A percentile compares a stretch with the other conserved stretches of the same genome.
phyloP scores from a whole-genome alignment of 345 rosid genomes.

The Gynandropsis gynandra region DNA sequence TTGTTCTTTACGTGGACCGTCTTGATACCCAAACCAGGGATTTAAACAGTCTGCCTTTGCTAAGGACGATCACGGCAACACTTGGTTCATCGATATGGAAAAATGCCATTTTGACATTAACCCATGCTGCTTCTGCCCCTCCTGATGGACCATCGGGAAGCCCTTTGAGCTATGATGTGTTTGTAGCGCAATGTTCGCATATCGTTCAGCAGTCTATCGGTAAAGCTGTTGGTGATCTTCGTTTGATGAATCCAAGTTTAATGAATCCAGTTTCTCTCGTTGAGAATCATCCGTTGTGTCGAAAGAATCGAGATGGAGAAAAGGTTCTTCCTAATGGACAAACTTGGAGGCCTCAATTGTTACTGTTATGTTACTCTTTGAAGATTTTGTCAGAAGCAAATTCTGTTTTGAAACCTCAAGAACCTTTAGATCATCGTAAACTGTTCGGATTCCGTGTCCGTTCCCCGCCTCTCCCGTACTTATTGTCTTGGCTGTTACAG shows the following conservation, averaged over 20 bases:
- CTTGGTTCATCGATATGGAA: constrained; percentile 74
- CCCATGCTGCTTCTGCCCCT: constrained; percentile 91
- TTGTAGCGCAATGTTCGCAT: constrained; percentile 87
- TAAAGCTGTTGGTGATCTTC: constrained; percentile 85
- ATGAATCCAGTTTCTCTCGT: constrained; percentile 89
- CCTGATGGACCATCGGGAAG: constrained; percentile 93
- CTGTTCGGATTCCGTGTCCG: constrained; percentile 84
- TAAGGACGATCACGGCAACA: constrained; percentile 46
- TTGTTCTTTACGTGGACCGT: constrained; percentile 74
- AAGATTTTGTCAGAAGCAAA: constrained; percentile 81
- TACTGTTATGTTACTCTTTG: constrained; percentile 70
- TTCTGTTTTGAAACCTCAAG: constrained; percentile 69
- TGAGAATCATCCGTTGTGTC: constrained; percentile 84
- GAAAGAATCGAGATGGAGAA: constrained; percentile 76
- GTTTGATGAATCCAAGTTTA: constrained; percentile 82
- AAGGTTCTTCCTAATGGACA: constrained; percentile 93
- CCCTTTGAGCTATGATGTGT: constrained; percentile 81
- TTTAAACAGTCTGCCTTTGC: constrained; percentile 54
- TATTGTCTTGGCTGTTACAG: constrained; percentile 90
- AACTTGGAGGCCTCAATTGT: constrained; percentile 78
- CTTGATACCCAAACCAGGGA: constrained; percentile 62
- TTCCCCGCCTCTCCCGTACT: constrained; percentile 87
- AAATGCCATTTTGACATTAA: constrained; percentile 62
- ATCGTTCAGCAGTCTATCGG: constrained; percentile 90
- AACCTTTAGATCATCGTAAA: constrained; percentile 66